phyloP scores from a whole-genome alignment of 139 green algal species.

The Diplosphaera chodatii region DNA sequence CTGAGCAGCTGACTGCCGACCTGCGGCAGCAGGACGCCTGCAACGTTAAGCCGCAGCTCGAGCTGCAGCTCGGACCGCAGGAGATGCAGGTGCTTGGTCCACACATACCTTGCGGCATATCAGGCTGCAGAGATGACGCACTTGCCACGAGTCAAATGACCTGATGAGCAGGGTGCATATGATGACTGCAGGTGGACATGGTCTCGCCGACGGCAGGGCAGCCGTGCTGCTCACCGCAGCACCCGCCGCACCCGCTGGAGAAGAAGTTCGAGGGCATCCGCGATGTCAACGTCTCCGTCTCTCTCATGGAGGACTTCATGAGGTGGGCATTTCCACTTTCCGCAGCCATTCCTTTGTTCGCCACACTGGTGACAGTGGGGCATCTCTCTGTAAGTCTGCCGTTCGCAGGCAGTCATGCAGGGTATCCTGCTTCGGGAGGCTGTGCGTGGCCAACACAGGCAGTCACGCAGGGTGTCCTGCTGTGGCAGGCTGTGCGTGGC shows the following conservation, averaged over 20 bases:
- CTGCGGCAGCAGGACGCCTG: slow-evolving; percentile 20
- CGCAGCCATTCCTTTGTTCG: no score
- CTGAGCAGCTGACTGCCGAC: slow-evolving; percentile 8
- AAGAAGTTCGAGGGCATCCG: slow-evolving; percentile 43
- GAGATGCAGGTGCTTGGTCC: slow-evolving; percentile 41
- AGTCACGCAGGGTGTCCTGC: no score
- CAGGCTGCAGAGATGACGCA: no score
- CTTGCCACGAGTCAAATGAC: no score
- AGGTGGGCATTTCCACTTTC: no score
- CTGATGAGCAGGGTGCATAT: no score
- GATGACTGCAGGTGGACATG: slow-evolving; percentile 27
- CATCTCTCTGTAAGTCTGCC: no score
- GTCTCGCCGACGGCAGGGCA: slow-evolving; percentile 2
- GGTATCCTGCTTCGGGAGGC: no score
- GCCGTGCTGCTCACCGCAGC: not conserved
- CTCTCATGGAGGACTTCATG: slow-evolving; percentile 89
- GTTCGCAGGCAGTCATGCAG: no score
- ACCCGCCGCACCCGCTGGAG: slow-evolving; percentile 16
- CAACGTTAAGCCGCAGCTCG: slow-evolving; percentile 19
- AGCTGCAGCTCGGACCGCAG: slow-evolving; percentile 57
- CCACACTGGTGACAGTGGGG: no score
- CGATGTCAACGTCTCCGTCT: slow-evolving; percentile 75
- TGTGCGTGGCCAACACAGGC: no score
- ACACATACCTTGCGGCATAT: no score
- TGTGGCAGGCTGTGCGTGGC: slow-evolving; percentile 29